Evolutionary conservation across 2,329 filamentous ascomycete species (phyloP).

Genomic region (Penicillium sp.): DNA sequence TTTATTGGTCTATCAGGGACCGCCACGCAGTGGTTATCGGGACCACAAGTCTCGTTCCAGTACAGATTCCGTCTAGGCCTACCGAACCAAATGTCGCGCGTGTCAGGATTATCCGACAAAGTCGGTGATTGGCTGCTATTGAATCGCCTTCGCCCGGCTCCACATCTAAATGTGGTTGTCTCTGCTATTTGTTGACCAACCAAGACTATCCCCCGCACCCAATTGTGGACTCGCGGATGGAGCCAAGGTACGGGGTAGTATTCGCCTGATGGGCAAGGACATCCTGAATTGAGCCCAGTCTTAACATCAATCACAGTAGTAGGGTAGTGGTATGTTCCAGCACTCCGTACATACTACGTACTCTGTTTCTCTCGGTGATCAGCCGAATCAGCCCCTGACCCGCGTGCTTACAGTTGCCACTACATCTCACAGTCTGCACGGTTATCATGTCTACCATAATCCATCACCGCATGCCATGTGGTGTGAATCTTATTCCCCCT

Average conservation of each 20-base stretch:
- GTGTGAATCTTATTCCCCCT: neutral
- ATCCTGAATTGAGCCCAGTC: neutral
- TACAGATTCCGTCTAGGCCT: neutral
- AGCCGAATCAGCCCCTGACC: neutral
- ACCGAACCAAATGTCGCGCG: neutral
- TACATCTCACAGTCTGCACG: neutral
- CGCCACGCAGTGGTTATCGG: neutral
- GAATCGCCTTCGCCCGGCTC: neutral
- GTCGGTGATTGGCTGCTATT: neutral
- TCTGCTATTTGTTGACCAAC: neutral
- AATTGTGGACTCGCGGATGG: neutral
- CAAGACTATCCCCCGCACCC: neutral
- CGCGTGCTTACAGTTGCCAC: neutral
- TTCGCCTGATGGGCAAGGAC: neutral
- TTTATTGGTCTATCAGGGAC: neutral
- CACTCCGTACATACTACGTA: too few species aligned
- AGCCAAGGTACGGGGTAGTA: neutral
- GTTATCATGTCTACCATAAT: neutral
- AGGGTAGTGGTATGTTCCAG: neutral
- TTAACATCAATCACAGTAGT: neutral
- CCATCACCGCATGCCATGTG: neutral
- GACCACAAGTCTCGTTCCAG: too few species aligned
- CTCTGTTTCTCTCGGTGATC: too few species aligned
- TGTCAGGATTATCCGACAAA: neutral
- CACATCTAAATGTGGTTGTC: neutral